Conservation (phyloP, 2,329 filamentous ascomycete genomes). For the Zasmidium cellare region DNA sequence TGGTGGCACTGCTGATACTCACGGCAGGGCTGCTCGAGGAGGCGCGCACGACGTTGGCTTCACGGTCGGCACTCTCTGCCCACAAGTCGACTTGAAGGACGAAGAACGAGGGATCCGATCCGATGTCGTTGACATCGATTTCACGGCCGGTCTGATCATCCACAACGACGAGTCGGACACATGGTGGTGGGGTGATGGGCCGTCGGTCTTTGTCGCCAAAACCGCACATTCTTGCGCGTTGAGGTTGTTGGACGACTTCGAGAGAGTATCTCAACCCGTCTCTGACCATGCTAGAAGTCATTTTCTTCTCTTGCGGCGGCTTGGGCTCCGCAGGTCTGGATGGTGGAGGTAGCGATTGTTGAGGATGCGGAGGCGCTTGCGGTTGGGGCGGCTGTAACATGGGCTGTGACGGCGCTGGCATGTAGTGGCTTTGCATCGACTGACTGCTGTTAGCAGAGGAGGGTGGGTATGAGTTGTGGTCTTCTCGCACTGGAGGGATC, state of each 20-base stretch:
- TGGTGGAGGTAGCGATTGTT: conserved; percentile 4
- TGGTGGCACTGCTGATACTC: conserved; percentile 78
- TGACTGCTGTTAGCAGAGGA: conserved; percentile 23
- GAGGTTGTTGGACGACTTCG: conserved; percentile 80
- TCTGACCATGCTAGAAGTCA: conserved; percentile 14
- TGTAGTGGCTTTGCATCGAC: conserved; percentile 13
- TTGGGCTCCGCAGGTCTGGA: conserved; percentile 6
- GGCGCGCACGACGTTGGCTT: conserved; percentile 70
- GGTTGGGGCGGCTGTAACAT: conserved; percentile 14
- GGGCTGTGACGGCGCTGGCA: conserved; percentile 15
- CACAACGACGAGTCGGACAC: conserved; percentile 77
- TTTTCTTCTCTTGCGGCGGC: conserved; percentile 18
- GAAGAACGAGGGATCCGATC: conserved; percentile 51
- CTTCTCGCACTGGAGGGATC: conserved; percentile 20
- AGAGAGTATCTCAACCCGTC: conserved; percentile 30
- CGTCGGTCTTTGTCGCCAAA: conserved; percentile 98
- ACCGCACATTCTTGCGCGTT: conserved; percentile 94
- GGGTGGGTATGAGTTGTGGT: conserved; percentile 16
- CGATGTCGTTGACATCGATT: conserved; percentile 73
- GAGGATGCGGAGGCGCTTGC: conserved; percentile 14
- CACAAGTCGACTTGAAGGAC: conserved; percentile 70
- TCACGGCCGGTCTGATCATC: conserved; percentile 75
- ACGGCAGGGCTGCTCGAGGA: conserved; percentile 62
- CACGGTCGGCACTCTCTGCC: conserved; percentile 59
- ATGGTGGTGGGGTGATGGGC: conserved; percentile 93